Percentiles rank a stretch among this genome's conserved stretches.
phyloP scores from a whole-genome alignment of 2,329 filamentous ascomycete species.

The Fusarium keratoplasticum region DNA sequence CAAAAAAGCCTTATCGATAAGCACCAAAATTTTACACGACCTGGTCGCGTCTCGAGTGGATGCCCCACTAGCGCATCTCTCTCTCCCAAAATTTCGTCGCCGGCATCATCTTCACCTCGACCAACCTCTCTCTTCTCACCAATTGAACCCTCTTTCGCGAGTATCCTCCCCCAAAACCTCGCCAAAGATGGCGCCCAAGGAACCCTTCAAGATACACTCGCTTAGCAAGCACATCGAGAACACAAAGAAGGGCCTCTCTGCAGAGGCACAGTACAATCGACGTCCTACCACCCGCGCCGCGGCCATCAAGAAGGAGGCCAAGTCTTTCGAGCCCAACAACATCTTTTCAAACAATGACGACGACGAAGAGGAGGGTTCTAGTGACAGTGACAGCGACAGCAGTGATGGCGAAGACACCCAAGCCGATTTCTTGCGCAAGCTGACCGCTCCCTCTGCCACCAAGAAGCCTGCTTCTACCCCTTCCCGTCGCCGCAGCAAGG shows the following conservation, averaged over 20 bases:
- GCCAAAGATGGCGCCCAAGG: constrained; percentile 52
- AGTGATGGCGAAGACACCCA: constrained; percentile 45
- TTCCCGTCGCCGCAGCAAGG: constrained; percentile 45
- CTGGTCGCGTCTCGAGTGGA: constrained; percentile 17
- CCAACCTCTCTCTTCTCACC: constrained; percentile 23
- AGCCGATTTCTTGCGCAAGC: constrained; percentile 50
- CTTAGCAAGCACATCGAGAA: constrained; percentile 54
- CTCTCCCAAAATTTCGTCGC: constrained; percentile 45
- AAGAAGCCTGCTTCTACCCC: constrained; percentile 29
- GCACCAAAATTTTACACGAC: constrained; percentile 27
- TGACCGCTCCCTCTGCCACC: constrained; percentile 27
- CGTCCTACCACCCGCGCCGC: constrained; percentile 42
- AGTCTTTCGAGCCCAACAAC: constrained; percentile 33
- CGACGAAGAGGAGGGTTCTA: constrained; percentile 47
- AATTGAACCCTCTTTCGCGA: constrained; percentile 38
- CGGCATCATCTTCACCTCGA: constrained; percentile 35
- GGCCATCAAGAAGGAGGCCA: constrained; percentile 48
- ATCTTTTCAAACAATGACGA: constrained; percentile 49
- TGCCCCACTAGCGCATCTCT: constrained; percentile 37
- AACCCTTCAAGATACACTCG: constrained; percentile 52
- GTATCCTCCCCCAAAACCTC: constrained; percentile 19
- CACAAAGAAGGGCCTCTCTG: constrained; percentile 50
- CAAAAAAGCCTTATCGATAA: constrained; percentile 1
- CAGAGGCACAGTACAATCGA: constrained; percentile 50
- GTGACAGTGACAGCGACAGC: constrained; percentile 47